Conservation (phyloP, 2,329 filamentous ascomycete genomes). For the Pseudogymnoascus sp. region DNA sequence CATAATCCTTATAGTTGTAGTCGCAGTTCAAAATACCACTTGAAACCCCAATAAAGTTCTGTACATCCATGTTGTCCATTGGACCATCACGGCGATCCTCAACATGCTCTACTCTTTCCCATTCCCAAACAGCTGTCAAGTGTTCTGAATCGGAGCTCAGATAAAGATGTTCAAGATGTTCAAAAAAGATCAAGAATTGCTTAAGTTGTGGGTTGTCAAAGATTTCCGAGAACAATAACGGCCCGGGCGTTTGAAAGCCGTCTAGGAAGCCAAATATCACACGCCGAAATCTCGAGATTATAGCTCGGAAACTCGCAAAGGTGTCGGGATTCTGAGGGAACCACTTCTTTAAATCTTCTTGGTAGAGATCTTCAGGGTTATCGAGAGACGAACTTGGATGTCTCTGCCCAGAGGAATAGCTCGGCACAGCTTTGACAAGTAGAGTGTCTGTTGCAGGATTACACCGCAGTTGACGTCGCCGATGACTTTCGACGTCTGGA, state of each 20-base stretch:
- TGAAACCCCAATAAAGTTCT: conserved; percentile 10
- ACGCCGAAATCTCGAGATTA: conserved; percentile 10
- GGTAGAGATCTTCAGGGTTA: conserved; percentile 9
- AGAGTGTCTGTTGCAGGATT: conserved; percentile 12
- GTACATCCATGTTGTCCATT: conserved; percentile 9
- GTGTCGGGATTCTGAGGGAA: conserved; percentile 12
- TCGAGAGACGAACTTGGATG: conserved; percentile 10
- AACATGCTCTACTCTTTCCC: conserved; percentile 11
- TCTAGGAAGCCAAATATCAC: conserved; percentile 11
- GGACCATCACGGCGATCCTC: conserved; percentile 5
- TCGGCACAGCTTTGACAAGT: conserved; percentile 9
- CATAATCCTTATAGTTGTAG: conserved; percentile 10
- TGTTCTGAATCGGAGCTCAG: conserved; percentile 7
- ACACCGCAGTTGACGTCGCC: conserved; percentile 11
- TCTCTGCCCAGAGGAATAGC: conserved; percentile 10
- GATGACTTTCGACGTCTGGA: conserved; percentile 9
- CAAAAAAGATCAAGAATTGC: conserved; percentile 13
- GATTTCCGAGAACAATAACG: background rate
- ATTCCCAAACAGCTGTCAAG: conserved; percentile 9
- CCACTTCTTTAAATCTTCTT: conserved; percentile 10
- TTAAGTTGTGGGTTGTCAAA: conserved; percentile 9
- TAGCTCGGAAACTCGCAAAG: conserved; percentile 10
- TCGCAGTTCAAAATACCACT: conserved; percentile 12
- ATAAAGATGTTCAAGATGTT: conserved; percentile 11
- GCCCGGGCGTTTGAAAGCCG: conserved; percentile 8